Evolutionary conservation across 495 filamentous ascomycete genomes (phyloP).

Genomic region (Penicillium angulare): DNA sequence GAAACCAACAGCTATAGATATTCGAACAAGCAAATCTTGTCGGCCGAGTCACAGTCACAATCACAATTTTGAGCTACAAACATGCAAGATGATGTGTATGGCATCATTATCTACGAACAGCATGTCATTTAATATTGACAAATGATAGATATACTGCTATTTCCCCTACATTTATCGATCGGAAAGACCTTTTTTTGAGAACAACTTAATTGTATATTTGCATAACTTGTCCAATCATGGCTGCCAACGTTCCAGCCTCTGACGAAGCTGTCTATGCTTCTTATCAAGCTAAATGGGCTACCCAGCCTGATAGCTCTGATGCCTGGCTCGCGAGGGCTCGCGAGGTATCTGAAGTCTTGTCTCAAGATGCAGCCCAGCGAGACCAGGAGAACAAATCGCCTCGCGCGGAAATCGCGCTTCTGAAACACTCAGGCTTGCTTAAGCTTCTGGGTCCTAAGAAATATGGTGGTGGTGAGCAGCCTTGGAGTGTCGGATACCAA

Average conservation of each 20-base stretch:
- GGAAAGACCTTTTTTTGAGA: background rate
- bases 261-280: constrained; percentile 52
- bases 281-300: constrained; percentile 46
- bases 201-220: background rate
- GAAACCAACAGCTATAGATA: constrained; percentile 1
- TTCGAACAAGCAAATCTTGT: background rate
- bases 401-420: constrained; percentile 51
- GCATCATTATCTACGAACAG: constrained; percentile 6
- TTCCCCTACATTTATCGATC: background rate
- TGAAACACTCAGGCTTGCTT: constrained; percentile 56
- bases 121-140: constrained; percentile 4
- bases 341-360: constrained; percentile 53
- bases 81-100: background rate
- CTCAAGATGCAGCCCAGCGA: constrained; percentile 48
- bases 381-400: constrained; percentile 58
- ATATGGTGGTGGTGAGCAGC: constrained; percentile 57
- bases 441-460: constrained; percentile 54
- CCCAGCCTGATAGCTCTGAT: constrained; percentile 39
- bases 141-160: constrained; percentile 3
- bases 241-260: constrained; percentile 26
- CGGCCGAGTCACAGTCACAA: constrained; percentile 1
- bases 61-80: background rate
- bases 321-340: constrained; percentile 52
- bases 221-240: background rate
- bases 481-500: constrained; percentile 56